phyloP scores from a whole-genome alignment of 805 yeast genomes.

The Hanseniaspora lindneri region DNA sequence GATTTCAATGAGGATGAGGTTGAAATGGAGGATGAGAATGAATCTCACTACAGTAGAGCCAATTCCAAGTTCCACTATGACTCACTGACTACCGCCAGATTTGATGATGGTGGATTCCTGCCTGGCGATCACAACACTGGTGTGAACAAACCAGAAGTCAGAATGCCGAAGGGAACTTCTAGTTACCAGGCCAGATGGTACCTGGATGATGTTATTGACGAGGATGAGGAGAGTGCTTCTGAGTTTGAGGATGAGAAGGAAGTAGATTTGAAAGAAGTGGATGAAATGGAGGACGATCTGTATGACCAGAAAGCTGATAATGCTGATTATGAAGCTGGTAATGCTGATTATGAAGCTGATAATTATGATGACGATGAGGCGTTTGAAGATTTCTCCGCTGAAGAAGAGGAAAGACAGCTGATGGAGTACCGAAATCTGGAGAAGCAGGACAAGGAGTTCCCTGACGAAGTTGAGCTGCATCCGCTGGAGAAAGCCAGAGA shows the following conservation, averaged over 20 bases:
- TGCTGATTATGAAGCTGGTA: constrained; percentile 35
- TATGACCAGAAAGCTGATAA: constrained; percentile 31
- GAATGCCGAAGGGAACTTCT: constrained; percentile 63
- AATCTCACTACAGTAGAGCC: not conserved
- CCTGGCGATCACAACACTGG: constrained; percentile 27
- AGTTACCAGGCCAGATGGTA: constrained; percentile 74
- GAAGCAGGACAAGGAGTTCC: constrained; percentile 80
- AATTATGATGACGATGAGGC: constrained; percentile 39
- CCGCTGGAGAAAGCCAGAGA: constrained; percentile 69
- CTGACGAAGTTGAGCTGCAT: constrained; percentile 81
- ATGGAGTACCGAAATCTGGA: constrained; percentile 54
- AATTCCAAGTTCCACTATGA: constrained; percentile 26
- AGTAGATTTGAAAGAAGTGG: constrained; percentile 23
- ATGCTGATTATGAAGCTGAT: constrained; percentile 35
- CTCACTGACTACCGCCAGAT: constrained; percentile 29
- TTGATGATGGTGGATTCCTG: constrained; percentile 32
- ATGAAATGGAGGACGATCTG: constrained; percentile 24
- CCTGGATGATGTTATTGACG: constrained; percentile 41
- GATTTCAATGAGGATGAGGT: constrained; percentile 38
- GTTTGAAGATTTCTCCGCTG: constrained; percentile 63
- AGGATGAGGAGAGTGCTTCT: constrained; percentile 29
- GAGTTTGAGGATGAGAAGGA: constrained; percentile 26
- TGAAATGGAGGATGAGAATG: constrained; percentile 28
- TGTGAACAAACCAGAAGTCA: constrained; percentile 28
- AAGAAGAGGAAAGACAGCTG: constrained; percentile 73